Conservation (phyloP, 257 asterid genomes). For the Solanum chmielewskii region DNA sequence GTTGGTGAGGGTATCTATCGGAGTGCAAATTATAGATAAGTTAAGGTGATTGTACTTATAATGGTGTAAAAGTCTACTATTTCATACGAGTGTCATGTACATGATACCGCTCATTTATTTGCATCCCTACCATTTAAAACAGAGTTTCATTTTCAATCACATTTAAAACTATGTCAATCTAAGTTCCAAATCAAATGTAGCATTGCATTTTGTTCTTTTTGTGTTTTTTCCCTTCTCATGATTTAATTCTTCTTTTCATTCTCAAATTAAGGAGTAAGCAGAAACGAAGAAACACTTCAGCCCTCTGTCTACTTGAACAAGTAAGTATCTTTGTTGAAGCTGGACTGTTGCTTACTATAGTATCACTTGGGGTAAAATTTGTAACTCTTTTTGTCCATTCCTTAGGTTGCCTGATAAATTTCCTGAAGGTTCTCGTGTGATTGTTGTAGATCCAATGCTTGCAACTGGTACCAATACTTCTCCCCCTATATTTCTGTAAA, state of each 20-base stretch:
- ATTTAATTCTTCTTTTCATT: slow-evolving; percentile 7
- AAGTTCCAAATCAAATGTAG: not conserved
- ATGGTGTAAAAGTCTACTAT: not conserved
- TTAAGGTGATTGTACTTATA: not conserved
- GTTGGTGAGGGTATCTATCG: not conserved
- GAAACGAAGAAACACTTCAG: slow-evolving; percentile 86
- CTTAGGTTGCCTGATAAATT: slow-evolving; percentile 81
- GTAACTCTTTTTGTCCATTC: not conserved
- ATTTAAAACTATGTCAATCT: not conserved
- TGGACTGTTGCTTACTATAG: not conserved
- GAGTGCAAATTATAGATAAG: not conserved
- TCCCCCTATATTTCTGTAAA: not conserved
- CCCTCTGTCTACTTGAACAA: slow-evolving; percentile 88
- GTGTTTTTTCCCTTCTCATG: not conserved
- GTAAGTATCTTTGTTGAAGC: slow-evolving; percentile 31
- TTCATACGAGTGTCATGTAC: not conserved
- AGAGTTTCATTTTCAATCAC: not conserved
- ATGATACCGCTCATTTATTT: not conserved
- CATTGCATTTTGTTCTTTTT: not conserved
- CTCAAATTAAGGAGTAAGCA: slow-evolving; percentile 50
- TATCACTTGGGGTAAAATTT: not conserved
- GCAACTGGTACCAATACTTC: slow-evolving; percentile 63
- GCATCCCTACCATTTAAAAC: not conserved
- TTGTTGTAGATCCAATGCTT: slow-evolving; percentile 93
- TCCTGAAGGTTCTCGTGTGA: slow-evolving; percentile 75